Conservation (phyloP, 2,329 filamentous ascomycete genomes). For the Pezicula rhizophila region DNA sequence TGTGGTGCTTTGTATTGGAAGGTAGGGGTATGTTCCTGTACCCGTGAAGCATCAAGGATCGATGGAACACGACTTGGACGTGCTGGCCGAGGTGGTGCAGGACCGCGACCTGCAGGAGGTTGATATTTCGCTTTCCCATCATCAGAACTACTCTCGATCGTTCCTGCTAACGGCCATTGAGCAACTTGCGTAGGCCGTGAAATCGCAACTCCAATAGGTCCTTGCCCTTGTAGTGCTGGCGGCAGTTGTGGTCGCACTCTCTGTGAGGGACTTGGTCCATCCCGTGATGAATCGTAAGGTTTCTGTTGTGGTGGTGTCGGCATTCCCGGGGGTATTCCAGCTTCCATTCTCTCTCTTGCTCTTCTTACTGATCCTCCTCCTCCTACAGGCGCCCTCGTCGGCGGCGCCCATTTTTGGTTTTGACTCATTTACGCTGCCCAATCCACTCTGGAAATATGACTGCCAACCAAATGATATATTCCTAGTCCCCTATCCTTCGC, state of each 20-base stretch:
- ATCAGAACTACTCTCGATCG: slow-evolving; percentile 13
- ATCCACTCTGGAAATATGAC: not conserved
- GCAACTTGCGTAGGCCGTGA: slow-evolving; percentile 42
- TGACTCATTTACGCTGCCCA: slow-evolving; percentile 21
- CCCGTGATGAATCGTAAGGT: slow-evolving; percentile 10
- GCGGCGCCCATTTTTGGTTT: slow-evolving; percentile 17
- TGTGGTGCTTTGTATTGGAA: slow-evolving; percentile 42
- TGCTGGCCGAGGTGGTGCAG: slow-evolving; percentile 52
- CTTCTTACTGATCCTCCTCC: slow-evolving; percentile 42
- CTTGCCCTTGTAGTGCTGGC: slow-evolving; percentile 13
- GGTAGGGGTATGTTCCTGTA: slow-evolving; percentile 50
- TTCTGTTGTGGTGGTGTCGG: slow-evolving; percentile 15
- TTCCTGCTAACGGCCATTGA: slow-evolving; percentile 46
- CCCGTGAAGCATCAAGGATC: slow-evolving; percentile 47
- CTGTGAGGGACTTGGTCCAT: slow-evolving; percentile 10
- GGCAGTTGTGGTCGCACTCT: slow-evolving; percentile 20
- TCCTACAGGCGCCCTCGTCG: slow-evolving; percentile 9
- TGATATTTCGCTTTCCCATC: slow-evolving; percentile 35
- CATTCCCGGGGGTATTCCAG: slow-evolving; percentile 29
- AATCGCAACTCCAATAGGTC: slow-evolving; percentile 35
- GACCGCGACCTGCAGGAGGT: slow-evolving; percentile 43
- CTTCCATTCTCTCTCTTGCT: slow-evolving; percentile 47
- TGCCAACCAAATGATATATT: not conserved
- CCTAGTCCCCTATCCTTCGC: slow-evolving; percentile 9
- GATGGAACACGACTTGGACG: slow-evolving; percentile 55